Evolutionary conservation across 1,284 basidiomycete species (phyloP).

Genomic region (Trichosporon inkin): DNA sequence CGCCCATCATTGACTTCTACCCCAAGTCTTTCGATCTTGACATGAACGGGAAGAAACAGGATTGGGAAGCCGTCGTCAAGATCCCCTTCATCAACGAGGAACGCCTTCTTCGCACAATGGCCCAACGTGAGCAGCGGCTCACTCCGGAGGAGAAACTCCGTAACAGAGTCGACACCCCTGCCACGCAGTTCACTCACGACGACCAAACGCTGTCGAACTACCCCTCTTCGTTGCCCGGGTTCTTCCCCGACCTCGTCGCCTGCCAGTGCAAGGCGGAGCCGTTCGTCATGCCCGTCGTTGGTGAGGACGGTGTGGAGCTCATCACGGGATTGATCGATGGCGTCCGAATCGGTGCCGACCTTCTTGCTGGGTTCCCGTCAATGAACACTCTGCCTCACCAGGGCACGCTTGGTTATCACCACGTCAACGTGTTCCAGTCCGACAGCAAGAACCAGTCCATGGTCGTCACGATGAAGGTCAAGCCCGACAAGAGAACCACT

Average conservation of each 20-base stretch:
- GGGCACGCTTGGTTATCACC: slow-evolving; percentile 72
- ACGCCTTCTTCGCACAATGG: slow-evolving; percentile 76
- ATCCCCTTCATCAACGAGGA: slow-evolving; percentile 95
- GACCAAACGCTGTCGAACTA: slow-evolving; percentile 62
- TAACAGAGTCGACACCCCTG: slow-evolving; percentile 70
- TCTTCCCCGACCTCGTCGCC: slow-evolving; percentile 85
- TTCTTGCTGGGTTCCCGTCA: slow-evolving; percentile 93
- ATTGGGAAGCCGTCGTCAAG: slow-evolving; percentile 98
- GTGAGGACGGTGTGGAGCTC: slow-evolving; percentile 69
- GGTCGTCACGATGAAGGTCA: slow-evolving; percentile 77
- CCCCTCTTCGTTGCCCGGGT: slow-evolving; percentile 85
- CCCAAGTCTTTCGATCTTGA: slow-evolving; percentile 86
- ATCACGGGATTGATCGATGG: slow-evolving; percentile 84
- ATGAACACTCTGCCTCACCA: slow-evolving; percentile 82
- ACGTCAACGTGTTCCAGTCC: slow-evolving; percentile 88
- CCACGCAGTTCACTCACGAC: slow-evolving; percentile 73
- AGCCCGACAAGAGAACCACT: slow-evolving; percentile 61
- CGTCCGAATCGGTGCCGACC: slow-evolving; percentile 76
- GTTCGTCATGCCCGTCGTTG: slow-evolving; percentile 80
- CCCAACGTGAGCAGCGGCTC: slow-evolving; percentile 71
- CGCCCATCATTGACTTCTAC: slow-evolving; percentile 93
- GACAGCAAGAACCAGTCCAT: slow-evolving; percentile 90
- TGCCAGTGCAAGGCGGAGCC: slow-evolving; percentile 73
- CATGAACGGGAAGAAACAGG: slow-evolving; percentile 95
- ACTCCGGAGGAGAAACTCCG: slow-evolving; percentile 71